phyloP scores from a whole-genome alignment of 2,329 filamentous ascomycete genomes.

The Aureobasidium lini region DNA sequence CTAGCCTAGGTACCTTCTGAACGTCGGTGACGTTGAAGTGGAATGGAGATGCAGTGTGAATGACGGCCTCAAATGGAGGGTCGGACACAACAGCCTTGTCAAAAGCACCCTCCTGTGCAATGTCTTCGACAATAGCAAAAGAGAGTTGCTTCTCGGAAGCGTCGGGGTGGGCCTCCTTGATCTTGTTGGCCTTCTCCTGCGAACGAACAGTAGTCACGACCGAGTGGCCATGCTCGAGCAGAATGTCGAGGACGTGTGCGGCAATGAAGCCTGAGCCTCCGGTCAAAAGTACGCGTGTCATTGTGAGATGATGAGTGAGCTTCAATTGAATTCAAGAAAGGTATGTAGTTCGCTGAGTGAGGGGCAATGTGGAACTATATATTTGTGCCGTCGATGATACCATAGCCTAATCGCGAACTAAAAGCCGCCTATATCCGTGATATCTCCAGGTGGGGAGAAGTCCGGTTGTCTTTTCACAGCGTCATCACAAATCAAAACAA shows the following conservation, averaged over 20 bases:
- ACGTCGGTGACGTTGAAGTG: conserved; percentile 66
- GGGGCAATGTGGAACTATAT: conserved; percentile 2
- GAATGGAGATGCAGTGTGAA: conserved; percentile 70
- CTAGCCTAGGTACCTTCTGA: conserved; percentile 41
- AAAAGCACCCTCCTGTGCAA: conserved; percentile 63
- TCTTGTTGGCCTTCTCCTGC: conserved; percentile 54
- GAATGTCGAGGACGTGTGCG: conserved; percentile 54
- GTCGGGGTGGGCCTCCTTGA: conserved; percentile 46
- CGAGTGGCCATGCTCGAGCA: conserved; percentile 46
- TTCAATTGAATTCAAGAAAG: neutral
- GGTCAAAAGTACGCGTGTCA: conserved; percentile 30
- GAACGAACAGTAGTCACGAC: conserved; percentile 58
- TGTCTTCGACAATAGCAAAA: conserved; percentile 64
- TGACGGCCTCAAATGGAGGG: conserved; percentile 62
- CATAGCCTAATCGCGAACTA: neutral
- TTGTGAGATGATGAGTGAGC: conserved; percentile 7
- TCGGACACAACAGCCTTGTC: conserved; percentile 51
- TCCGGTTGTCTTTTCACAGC: neutral
- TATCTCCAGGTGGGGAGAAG: neutral
- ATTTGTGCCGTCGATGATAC: conserved; percentile 1
- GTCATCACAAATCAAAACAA: neutral
- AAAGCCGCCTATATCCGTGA: neutral
- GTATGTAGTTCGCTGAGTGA: neutral
- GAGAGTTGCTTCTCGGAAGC: conserved; percentile 50
- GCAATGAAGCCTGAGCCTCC: conserved; percentile 59